Evolutionary conservation across 164 flowering plant genomes (phyloP).

Genomic region (Piper betle): DNA sequence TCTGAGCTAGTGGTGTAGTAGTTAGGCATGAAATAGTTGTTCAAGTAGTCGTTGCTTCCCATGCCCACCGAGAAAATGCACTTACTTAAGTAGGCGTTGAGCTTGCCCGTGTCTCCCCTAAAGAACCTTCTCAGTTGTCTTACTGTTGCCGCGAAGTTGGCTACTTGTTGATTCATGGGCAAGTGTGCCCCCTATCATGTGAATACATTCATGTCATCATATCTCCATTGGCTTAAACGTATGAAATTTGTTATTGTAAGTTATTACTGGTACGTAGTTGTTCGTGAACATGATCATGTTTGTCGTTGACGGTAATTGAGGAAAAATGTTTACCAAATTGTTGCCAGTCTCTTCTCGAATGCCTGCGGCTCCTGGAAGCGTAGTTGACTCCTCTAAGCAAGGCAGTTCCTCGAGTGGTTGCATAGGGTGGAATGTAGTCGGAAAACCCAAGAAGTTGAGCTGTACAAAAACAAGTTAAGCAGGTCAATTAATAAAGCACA

Average conservation of each 20-base stretch:
- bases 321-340: slow-evolving; percentile 38
- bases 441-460: slow-evolving; percentile 73
- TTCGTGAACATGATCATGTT: too few species aligned
- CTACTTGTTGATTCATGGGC: slow-evolving; percentile 55
- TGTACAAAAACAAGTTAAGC: slow-evolving; percentile 12
- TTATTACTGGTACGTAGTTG: too few species aligned
- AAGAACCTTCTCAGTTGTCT: slow-evolving; percentile 32
- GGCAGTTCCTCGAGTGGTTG: slow-evolving; percentile 29
- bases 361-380: slow-evolving; percentile 88
- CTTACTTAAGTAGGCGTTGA: slow-evolving; percentile 34
- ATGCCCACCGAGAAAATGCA: slow-evolving; percentile 65
- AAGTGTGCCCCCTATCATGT: slow-evolving; percentile 44
- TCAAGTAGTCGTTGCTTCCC: slow-evolving; percentile 88
- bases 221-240: neutral
- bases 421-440: slow-evolving; percentile 46
- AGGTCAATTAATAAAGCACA: neutral
- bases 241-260: neutral
- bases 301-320: too few species aligned
- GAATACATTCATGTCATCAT: slow-evolving; percentile 3
- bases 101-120: slow-evolving; percentile 29
- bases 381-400: slow-evolving; percentile 55
- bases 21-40: slow-evolving; percentile 71
- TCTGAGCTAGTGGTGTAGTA: slow-evolving; percentile 37
- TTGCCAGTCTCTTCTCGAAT: slow-evolving; percentile 75
- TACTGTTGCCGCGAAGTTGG: slow-evolving; percentile 39